Evolutionary conservation across 2,329 filamentous ascomycete species (phyloP).

Genomic region (Xenoacremonium recifei): DNA sequence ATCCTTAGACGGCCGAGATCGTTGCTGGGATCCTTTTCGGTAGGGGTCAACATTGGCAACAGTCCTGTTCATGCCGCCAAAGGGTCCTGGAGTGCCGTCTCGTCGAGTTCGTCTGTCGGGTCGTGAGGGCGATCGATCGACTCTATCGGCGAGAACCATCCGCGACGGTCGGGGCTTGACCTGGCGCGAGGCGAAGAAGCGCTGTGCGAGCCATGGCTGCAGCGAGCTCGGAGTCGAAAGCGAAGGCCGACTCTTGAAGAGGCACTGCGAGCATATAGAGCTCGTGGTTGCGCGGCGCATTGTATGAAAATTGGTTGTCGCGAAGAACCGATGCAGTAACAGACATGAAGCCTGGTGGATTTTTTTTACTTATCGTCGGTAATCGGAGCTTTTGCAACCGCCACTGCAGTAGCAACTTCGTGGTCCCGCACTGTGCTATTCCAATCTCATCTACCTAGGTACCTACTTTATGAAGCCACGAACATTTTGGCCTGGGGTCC

Average conservation of each 20-base stretch:
- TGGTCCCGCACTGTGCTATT: no score
- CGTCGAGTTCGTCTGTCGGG: conserved; percentile 36
- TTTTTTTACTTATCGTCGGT: conserved; percentile 11
- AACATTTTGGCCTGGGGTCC: no score
- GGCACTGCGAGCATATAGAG: conserved; percentile 25
- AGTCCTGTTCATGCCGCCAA: conserved; percentile 56
- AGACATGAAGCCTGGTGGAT: no score
- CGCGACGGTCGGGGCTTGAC: conserved; percentile 46
- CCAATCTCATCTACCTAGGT: no score
- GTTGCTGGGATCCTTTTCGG: conserved; percentile 17
- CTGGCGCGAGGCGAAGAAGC: conserved; percentile 34
- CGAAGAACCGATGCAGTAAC: not conserved
- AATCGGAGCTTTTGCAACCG: conserved; percentile 20
- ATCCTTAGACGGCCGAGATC: conserved; percentile 13
- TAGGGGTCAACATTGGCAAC: conserved; percentile 39
- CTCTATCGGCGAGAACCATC: conserved; percentile 57
- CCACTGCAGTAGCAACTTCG: no score
- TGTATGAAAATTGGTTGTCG: conserved; percentile 7
- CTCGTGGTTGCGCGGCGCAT: conserved; percentile 23
- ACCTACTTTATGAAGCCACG: no score
- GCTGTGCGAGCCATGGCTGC: conserved; percentile 34
- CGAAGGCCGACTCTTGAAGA: conserved; percentile 12
- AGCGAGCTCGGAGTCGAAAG: conserved; percentile 12
- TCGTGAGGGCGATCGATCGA: conserved; percentile 40
- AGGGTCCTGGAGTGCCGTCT: conserved; percentile 46